Percentiles rank a stretch among this genome's conserved stretches.
Evolutionary conservation across 2,329 filamentous ascomycete species (phyloP).

Genomic region (Stachybotrys chlorohalonatus): DNA sequence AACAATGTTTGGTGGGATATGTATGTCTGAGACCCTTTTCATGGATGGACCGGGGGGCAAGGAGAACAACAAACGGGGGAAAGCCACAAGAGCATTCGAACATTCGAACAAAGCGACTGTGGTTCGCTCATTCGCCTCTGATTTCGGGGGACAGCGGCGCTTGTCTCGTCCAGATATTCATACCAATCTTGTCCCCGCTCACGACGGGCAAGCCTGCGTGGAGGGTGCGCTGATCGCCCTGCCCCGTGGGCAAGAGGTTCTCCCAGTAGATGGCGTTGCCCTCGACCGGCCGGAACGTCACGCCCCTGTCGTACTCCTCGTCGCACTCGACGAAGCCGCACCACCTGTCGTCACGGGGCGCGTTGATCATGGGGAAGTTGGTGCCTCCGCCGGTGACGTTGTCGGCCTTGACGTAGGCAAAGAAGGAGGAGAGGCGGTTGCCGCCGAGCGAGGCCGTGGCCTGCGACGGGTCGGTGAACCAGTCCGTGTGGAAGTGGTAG

Average conservation of each 20-base stretch:
- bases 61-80: background rate
- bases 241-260: constrained; percentile 29
- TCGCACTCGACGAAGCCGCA: constrained; percentile 39
- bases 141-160: constrained; percentile 23
- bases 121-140: background rate
- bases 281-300: constrained; percentile 37
- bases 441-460: constrained; percentile 29
- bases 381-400: constrained; percentile 37
- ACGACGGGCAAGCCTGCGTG: constrained; percentile 38
- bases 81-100: background rate
- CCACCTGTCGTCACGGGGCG: constrained; percentile 28
- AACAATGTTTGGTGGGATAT: no score
- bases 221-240: constrained; percentile 32
- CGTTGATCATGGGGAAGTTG: constrained; percentile 35
- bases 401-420: constrained; percentile 34
- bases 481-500: constrained; percentile 42
- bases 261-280: constrained; percentile 42
- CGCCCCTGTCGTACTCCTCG: constrained; percentile 33
- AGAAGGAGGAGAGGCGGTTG: constrained; percentile 37
- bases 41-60: background rate
- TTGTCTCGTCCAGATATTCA: constrained; percentile 44
- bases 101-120: background rate
- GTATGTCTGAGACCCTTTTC: no score
- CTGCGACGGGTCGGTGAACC: constrained; percentile 33
- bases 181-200: constrained; percentile 36